Conservation (phyloP, 2,329 filamentous ascomycete genomes). For the Alternaria sp. region DNA sequence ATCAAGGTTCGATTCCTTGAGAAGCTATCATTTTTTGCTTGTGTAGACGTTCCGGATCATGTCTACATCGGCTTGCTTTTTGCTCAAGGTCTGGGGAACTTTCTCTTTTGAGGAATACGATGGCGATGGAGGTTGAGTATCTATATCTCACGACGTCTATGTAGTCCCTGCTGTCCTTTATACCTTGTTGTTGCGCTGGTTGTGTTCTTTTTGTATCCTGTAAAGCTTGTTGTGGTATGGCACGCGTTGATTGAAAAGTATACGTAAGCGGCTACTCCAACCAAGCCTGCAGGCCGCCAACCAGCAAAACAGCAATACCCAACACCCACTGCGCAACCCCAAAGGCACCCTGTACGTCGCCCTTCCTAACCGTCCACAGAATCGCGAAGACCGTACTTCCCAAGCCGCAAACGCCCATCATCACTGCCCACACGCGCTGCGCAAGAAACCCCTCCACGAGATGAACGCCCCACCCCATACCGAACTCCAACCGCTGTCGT, state of each 20-base stretch:
- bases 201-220: background rate
- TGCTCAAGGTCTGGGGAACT: background rate
- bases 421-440: conserved; percentile 41
- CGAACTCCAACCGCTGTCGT: conserved; percentile 39
- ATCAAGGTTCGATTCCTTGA: background rate
- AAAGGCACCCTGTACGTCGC: conserved; percentile 51
- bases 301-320: conserved; percentile 38
- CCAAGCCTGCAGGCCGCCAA: conserved; percentile 46
- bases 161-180: background rate
- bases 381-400: conserved; percentile 46
- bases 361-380: conserved; percentile 40
- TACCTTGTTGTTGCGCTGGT: background rate
- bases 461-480: conserved; percentile 50
- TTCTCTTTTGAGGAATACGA: background rate
- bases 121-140: background rate
- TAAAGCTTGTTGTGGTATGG: background rate
- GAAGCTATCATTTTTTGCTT: background rate
- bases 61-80: background rate
- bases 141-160: background rate
- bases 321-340: conserved; percentile 49
- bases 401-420: conserved; percentile 38
- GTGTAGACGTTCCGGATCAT: background rate
- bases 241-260: background rate
- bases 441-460: conserved; percentile 50
- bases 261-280: conserved; percentile 19